These are phyloP conservation scores for Backusella westeae DNA, from an alignment of 192 early-diverging fungal genomes.

Conservation along the genomic window DNA sequence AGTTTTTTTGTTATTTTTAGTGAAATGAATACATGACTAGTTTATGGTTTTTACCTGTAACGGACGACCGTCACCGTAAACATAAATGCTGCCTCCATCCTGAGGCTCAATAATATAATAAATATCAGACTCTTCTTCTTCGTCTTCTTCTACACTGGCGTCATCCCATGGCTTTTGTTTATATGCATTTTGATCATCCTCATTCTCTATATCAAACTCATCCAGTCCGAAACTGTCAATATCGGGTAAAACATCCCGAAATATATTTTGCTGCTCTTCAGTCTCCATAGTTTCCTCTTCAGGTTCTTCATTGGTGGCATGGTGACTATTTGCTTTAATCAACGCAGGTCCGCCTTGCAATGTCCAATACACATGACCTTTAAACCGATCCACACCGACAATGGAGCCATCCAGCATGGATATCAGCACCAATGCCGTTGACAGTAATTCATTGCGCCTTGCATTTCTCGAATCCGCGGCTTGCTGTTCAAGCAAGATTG, in stretches of 20 bases:
- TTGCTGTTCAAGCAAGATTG: neutral
- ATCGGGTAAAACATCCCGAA: neutral
- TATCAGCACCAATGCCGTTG: constrained; percentile 51
- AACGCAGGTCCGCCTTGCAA: constrained; percentile 44
- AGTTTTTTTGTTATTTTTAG: neutral
- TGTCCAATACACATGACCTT: constrained; percentile 62
- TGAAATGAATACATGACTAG: too few species aligned
- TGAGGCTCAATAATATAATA: constrained; percentile 74
- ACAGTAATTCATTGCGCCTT: neutral
- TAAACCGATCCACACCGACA: constrained; percentile 55
- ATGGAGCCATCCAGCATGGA: constrained; percentile 73
- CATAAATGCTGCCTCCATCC: constrained; percentile 65
- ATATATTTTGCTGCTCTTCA: neutral
- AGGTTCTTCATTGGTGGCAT: neutral
- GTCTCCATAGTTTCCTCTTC: neutral
- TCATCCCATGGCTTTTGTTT: neutral
- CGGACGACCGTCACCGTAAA: constrained; percentile 45
- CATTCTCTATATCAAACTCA: neutral
- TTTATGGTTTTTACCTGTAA: constrained; percentile 48
- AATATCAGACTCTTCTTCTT: constrained; percentile 33
- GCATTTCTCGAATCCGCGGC: neutral
- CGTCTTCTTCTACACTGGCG: neutral
- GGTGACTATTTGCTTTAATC: constrained; percentile 25
- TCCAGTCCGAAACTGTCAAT: neutral
- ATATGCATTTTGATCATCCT: neutral